phyloP scores from a whole-genome alignment of 108 stramenopile species.

The Cyclotella choctawhatcheeana region DNA sequence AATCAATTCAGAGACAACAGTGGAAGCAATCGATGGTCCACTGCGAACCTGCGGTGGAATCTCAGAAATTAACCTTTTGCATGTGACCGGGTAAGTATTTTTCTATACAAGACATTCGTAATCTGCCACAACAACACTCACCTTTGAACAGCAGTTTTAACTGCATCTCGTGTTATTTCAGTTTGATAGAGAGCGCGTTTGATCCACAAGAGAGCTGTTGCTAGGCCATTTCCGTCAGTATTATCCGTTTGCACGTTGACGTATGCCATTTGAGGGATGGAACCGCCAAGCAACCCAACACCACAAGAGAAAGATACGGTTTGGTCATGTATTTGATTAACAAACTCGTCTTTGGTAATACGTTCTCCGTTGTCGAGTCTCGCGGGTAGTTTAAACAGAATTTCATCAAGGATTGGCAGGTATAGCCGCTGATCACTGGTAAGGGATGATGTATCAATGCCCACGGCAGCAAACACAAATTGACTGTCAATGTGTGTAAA shows the following conservation, averaged over 20 bases:
- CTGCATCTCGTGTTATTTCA: slow-evolving; percentile 30
- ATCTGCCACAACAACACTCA: too few species aligned
- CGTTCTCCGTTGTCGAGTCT: slow-evolving; percentile 40
- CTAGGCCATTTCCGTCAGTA: slow-evolving; percentile 27
- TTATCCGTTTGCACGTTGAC: slow-evolving; percentile 40
- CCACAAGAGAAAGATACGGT: slow-evolving; percentile 54
- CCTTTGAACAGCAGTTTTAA: slow-evolving; percentile 46
- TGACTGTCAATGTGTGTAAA: slow-evolving; percentile 51
- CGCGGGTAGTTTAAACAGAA: slow-evolving; percentile 51
- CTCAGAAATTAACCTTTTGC: slow-evolving; percentile 49
- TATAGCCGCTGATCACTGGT: slow-evolving; percentile 32
- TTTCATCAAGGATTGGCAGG: slow-evolving; percentile 51
- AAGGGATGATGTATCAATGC: slow-evolving; percentile 37
- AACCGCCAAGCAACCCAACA: slow-evolving; percentile 42
- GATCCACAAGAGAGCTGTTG: slow-evolving; percentile 42
- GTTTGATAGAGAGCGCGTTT: slow-evolving; percentile 37
- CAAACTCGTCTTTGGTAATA: slow-evolving; percentile 47
- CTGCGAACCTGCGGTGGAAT: slow-evolving; percentile 46
- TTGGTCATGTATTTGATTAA: slow-evolving; percentile 39
- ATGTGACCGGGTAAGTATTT: too few species aligned
- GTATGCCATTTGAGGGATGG: slow-evolving; percentile 43
- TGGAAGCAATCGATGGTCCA: slow-evolving; percentile 34
- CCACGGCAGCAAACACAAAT: slow-evolving; percentile 52
- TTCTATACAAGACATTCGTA: too few species aligned
- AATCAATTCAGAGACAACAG: slow-evolving; percentile 33